Evolutionary conservation across 345 rosid genomes (phyloP).

Genomic region (Citropsis articulata): DNA sequence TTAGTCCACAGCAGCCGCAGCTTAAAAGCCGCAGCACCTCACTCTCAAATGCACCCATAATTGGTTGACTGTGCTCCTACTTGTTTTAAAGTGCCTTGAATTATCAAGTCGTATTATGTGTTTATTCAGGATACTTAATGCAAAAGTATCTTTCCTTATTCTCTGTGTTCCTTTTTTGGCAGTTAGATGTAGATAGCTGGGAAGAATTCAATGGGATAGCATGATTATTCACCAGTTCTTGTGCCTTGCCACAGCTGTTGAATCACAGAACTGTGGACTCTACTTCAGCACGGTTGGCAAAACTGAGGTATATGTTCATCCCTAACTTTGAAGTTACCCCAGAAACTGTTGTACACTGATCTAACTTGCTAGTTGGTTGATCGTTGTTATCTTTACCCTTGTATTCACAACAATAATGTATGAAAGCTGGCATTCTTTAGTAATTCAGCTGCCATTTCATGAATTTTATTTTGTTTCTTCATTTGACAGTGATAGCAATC

Average conservation of each 20-base stretch:
- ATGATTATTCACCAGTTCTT: background rate
- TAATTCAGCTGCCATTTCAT: background rate
- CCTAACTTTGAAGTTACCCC: background rate
- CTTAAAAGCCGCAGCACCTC: no score
- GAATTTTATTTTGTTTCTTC: background rate
- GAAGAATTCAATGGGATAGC: constrained; percentile 6
- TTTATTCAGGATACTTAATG: background rate
- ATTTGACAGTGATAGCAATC: background rate
- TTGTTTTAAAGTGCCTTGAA: background rate
- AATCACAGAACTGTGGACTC: background rate
- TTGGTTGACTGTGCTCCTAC: background rate
- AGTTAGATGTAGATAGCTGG: constrained; percentile 9
- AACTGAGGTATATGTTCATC: background rate
- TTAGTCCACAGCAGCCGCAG: no score
- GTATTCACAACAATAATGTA: constrained; percentile 13
- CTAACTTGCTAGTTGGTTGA: background rate
- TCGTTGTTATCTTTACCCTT: constrained; percentile 8
- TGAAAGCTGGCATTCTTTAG: constrained; percentile 10
- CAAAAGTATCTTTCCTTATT: background rate
- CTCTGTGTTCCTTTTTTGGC: constrained; percentile 6
- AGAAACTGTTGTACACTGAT: background rate
- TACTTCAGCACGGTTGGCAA: background rate
- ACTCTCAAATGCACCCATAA: background rate
- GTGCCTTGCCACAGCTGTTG: background rate
- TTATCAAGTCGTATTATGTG: background rate